Base-by-base conservation (phyloP, 2,329 filamentous ascomycete species). In the Beauveria asiatica region DNA sequence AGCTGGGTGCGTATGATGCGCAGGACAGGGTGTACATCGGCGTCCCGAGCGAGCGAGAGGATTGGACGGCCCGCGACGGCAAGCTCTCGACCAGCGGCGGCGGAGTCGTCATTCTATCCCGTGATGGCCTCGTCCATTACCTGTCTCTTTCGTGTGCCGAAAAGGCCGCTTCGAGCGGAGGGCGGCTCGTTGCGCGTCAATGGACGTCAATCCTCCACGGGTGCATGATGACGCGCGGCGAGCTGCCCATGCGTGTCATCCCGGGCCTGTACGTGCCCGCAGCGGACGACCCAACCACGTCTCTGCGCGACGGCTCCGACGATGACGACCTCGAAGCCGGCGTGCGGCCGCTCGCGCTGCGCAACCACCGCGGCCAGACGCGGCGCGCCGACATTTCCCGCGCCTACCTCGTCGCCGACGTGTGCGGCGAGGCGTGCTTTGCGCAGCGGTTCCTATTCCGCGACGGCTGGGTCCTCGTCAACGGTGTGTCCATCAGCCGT, bases 401-500 rank as follows among this genome's bases (percentile, higher is more conserved):
- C 53, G 76, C 75, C 1, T 76, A 78, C 62, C 66, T 75, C 11
- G 72, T 79, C 19, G 69, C 76, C 0, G 72, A 74, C 27, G 67
- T 72, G 9, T 78, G 77, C 63, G 77, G 78, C 21, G 76, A 78
- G 57, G 69, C 71, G 11, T 79, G 77, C 64, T 79, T 78, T 65
- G 71, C 80, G 63, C 76, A 79, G 64, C 74, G 76, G 7, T 79
- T 77, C 62, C 66, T 70, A 37, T 79, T 80, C 66, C 69, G 66
- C 44, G 76, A 78, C 65, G 70, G 73, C 64, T 80, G 78, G 78
- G 70, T 79, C 4, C 70, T 80, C 5, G 73, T 78, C 48, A 80
- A 79, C 62, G 78, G 78, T 5, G 70, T 77, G 65, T 75, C 76
- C 33, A 70, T 80, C 61, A 73, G 70, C 45, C 71, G 77, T 52